phyloP scores from a whole-genome alignment of 768 basidiomycete genomes.

The Candolleomyces aberdarensis region DNA sequence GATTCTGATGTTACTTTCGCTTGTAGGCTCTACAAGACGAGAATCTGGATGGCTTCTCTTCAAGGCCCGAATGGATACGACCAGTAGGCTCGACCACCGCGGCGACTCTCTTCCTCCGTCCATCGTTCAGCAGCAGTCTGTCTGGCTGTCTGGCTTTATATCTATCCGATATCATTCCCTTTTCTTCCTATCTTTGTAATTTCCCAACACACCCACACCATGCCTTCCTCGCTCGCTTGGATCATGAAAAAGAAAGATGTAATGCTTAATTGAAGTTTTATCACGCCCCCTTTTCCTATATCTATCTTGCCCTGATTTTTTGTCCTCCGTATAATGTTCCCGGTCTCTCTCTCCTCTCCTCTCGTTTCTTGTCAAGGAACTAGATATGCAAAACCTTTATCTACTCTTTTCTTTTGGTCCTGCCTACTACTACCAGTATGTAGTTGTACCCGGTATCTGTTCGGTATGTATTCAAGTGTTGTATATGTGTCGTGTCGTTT shows the following conservation, averaged over 20 bases:
- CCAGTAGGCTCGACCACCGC: conserved; percentile 19
- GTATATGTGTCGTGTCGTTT: too few species aligned
- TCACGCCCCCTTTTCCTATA: background rate
- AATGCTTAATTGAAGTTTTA: background rate
- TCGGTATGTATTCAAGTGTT: too few species aligned
- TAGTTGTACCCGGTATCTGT: background rate
- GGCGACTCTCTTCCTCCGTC: too few species aligned
- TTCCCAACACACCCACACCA: background rate
- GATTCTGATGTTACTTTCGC: background rate
- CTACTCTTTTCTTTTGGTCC: background rate
- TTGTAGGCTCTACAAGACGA: conserved; percentile 83
- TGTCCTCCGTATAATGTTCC: background rate
- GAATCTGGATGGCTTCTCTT: conserved; percentile 93
- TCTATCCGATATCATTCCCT: background rate
- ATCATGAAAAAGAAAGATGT: background rate
- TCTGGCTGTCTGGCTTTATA: background rate
- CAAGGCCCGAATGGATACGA: conserved; percentile 47
- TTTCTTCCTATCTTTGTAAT: background rate
- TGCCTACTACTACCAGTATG: background rate
- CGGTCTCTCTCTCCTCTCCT: background rate
- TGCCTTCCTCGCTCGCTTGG: background rate
- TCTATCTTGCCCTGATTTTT: background rate
- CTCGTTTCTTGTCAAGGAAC: background rate
- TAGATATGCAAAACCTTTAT: conserved; percentile 2
- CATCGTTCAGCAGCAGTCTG: too few species aligned